These are phyloP conservation scores for Leptomonas pyrrhocoris DNA, from an alignment of 208 protist genomes.

Conservation along the genomic window DNA sequence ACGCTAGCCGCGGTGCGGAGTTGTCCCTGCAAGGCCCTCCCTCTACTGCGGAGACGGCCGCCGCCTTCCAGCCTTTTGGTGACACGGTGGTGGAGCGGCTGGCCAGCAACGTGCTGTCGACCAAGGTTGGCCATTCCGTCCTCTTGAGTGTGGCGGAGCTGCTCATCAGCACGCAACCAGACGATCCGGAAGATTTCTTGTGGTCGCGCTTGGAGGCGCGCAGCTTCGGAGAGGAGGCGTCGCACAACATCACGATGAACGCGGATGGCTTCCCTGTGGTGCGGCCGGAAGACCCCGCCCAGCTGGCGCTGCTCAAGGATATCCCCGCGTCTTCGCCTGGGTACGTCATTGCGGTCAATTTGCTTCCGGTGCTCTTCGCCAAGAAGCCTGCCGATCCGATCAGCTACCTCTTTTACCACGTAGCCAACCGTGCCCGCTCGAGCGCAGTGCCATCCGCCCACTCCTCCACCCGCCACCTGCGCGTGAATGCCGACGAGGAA, in stretches of 20 bases:
- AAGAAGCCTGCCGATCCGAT: constrained; percentile 68
- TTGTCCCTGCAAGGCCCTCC: constrained; percentile 3
- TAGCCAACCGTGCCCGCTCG: constrained; percentile 40
- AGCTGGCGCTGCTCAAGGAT: constrained; percentile 51
- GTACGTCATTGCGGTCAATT: constrained; percentile 44
- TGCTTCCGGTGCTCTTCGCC: constrained; percentile 59
- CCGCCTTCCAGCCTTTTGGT: constrained; percentile 3
- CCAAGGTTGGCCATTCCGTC: constrained; percentile 27
- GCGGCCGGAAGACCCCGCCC: constrained; percentile 48
- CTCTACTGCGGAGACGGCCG: background rate
- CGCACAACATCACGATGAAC: constrained; percentile 27
- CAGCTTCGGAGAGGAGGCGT: constrained; percentile 46
- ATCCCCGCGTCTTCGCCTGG: constrained; percentile 46
- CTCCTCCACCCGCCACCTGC: constrained; percentile 38
- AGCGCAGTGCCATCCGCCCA: constrained; percentile 43
- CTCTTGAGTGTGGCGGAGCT: constrained; percentile 40
- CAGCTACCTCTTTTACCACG: constrained; percentile 70
- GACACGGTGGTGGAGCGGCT: constrained; percentile 65
- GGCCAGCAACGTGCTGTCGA: constrained; percentile 37
- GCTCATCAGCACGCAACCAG: constrained; percentile 52
- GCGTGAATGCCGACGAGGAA: constrained; percentile 22
- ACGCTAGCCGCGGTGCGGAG: background rate
- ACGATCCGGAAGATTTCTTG: constrained; percentile 67
- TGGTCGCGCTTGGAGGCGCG: constrained; percentile 55
- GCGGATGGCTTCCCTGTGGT: constrained; percentile 32